phyloP scores from a whole-genome alignment of 345 rosid species.

The Theobroma cacao region DNA sequence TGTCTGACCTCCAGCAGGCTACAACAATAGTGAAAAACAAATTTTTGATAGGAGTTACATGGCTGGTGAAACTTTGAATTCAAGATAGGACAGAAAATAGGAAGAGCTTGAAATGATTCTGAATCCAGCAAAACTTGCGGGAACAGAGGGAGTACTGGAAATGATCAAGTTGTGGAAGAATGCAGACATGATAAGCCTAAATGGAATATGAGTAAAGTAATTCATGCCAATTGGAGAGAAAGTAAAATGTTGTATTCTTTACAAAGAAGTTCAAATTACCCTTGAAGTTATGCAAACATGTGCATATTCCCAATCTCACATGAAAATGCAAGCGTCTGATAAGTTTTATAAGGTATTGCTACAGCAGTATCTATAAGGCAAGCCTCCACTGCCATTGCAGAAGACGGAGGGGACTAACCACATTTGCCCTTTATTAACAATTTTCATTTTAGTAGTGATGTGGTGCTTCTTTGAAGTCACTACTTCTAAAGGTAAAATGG shows the following conservation, averaged over 20 bases:
- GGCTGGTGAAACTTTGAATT: neutral
- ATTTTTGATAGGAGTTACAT: neutral
- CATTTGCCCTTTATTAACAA: neutral
- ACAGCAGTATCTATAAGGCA: neutral
- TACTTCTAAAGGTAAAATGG: neutral
- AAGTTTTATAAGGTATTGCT: neutral
- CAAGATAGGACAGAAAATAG: neutral
- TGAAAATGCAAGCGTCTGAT: neutral
- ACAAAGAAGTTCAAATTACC: neutral
- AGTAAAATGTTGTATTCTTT: neutral
- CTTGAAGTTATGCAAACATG: neutral
- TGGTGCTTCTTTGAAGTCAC: neutral
- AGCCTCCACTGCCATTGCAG: neutral
- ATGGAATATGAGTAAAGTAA: neutral
- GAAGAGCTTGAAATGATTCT: neutral
- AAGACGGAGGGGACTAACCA: neutral
- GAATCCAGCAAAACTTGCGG: neutral
- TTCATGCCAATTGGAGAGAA: neutral
- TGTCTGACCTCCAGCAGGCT: conserved; percentile 88
- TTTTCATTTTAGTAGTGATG: neutral
- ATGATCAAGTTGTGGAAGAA: neutral
- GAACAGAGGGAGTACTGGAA: neutral
- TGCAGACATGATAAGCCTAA: neutral
- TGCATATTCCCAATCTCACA: neutral
- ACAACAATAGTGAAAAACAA: conserved; percentile 2